These are phyloP conservation scores for Lanmaoa rubissima DNA, from an alignment of 768 basidiomycete species.

Conservation along the genomic window DNA sequence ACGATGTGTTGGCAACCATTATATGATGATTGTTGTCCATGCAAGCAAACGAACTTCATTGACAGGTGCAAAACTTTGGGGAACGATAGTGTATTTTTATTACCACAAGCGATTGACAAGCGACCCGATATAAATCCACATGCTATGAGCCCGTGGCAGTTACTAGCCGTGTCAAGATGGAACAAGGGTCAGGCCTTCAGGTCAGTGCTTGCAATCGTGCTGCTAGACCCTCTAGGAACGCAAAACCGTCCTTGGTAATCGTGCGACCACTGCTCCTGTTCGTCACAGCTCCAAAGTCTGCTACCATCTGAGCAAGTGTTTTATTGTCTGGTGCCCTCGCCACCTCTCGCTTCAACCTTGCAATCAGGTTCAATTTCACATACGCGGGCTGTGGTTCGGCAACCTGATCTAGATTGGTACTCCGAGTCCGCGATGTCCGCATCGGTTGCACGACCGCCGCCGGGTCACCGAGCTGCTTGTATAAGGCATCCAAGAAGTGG, in stretches of 20 bases:
- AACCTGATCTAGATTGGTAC: slow-evolving; percentile 39
- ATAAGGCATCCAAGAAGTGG: slow-evolving; percentile 63
- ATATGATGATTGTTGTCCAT: neutral
- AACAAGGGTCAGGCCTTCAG: neutral
- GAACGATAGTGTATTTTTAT: neutral
- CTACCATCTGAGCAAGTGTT: slow-evolving; percentile 61
- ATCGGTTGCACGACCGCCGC: slow-evolving; percentile 55
- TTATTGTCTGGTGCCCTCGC: slow-evolving; percentile 48
- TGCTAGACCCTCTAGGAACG: slow-evolving; percentile 62
- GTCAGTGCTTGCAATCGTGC: slow-evolving; percentile 43
- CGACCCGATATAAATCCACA: too few species aligned
- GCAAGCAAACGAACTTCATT: neutral
- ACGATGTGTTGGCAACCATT: neutral
- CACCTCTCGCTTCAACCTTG: slow-evolving; percentile 56
- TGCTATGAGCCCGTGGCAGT: too few species aligned
- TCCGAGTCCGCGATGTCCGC: slow-evolving; percentile 44
- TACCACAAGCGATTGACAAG: neutral
- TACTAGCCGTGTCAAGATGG: neutral
- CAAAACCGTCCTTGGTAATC: slow-evolving; percentile 75
- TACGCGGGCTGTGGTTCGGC: slow-evolving; percentile 45
- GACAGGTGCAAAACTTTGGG: slow-evolving; percentile 1
- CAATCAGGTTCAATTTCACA: slow-evolving; percentile 59
- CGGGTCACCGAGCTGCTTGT: slow-evolving; percentile 70
- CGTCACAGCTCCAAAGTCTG: slow-evolving; percentile 68
- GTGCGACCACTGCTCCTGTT: slow-evolving; percentile 67